phyloP scores from a whole-genome alignment of 345 rosid species.

The Salix dunnii region DNA sequence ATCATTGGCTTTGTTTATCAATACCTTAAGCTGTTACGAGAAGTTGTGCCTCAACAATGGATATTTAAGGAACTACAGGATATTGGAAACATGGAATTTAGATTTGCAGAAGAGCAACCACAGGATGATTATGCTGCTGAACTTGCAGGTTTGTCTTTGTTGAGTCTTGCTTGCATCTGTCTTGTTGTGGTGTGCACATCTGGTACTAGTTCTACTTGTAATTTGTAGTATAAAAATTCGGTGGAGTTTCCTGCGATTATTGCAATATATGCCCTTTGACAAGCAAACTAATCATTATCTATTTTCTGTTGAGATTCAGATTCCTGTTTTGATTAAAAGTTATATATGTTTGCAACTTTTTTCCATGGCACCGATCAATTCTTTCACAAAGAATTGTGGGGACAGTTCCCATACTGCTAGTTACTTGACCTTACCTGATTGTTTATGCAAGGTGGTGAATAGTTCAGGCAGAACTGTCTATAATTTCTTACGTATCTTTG shows the following conservation, averaged over 20 bases:
- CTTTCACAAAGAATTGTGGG: background rate
- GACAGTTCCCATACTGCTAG: background rate
- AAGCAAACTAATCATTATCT: background rate
- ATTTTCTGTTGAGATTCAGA: background rate
- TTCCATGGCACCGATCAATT: background rate
- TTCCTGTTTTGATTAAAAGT: background rate
- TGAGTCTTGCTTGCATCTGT: conserved; percentile 4
- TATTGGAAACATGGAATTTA: conserved; percentile 89
- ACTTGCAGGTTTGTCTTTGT: conserved; percentile 68
- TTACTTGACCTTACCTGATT: background rate
- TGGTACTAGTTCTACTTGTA: background rate
- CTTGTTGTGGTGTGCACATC: background rate
- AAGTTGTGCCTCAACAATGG: conserved; percentile 87
- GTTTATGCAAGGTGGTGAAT: background rate
- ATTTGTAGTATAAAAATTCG: background rate
- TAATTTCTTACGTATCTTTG: no score
- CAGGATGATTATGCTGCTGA: conserved; percentile 97
- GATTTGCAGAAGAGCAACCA: conserved; percentile 90
- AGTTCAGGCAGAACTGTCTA: no score
- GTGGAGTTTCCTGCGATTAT: background rate
- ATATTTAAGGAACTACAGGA: conserved; percentile 95
- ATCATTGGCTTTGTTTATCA: conserved; percentile 82
- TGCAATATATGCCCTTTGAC: background rate
- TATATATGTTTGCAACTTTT: background rate
- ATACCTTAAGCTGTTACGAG: conserved; percentile 68